phyloP scores from a whole-genome alignment of 2,329 filamentous ascomycete genomes.

The Thyridium curvatum region DNA sequence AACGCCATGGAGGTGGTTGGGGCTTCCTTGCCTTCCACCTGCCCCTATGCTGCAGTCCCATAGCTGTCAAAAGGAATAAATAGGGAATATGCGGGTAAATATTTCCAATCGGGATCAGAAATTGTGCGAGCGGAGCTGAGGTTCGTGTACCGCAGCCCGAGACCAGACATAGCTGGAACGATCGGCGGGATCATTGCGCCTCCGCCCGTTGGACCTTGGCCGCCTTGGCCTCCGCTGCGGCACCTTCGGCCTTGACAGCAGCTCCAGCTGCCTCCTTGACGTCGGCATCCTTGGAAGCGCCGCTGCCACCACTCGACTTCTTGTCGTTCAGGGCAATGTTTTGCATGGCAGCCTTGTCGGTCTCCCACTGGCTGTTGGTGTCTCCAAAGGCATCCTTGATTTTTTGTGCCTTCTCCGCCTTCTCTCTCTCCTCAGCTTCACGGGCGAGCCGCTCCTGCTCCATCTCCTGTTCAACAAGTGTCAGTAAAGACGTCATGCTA shows the following conservation, averaged over 20 bases:
- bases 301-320: constrained; percentile 16
- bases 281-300: constrained; percentile 11
- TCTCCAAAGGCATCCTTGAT: constrained; percentile 78
- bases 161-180: too few species aligned
- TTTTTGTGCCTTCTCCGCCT: constrained; percentile 66
- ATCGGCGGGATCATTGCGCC: too few species aligned
- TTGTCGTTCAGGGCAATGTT: constrained; percentile 57
- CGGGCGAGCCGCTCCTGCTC: constrained; percentile 75
- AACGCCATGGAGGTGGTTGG: too few species aligned
- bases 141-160: too few species aligned
- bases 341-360: constrained; percentile 77
- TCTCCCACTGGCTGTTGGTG: constrained; percentile 74
- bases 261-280: constrained; percentile 5
- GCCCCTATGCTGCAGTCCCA: too few species aligned
- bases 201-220: not conserved
- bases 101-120: too few species aligned
- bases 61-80: too few species aligned
- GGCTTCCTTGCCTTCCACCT: too few species aligned
- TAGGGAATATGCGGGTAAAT: too few species aligned
- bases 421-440: constrained; percentile 73
- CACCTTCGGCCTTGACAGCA: constrained; percentile 1
- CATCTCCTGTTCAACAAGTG: constrained; percentile 72
- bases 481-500: constrained; percentile 8
- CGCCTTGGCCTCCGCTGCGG: constrained; percentile 1
- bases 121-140: too few species aligned